Base-by-base conservation (phyloP, 257 asterid genomes). In the Jacaranda mimosifolia region DNA sequence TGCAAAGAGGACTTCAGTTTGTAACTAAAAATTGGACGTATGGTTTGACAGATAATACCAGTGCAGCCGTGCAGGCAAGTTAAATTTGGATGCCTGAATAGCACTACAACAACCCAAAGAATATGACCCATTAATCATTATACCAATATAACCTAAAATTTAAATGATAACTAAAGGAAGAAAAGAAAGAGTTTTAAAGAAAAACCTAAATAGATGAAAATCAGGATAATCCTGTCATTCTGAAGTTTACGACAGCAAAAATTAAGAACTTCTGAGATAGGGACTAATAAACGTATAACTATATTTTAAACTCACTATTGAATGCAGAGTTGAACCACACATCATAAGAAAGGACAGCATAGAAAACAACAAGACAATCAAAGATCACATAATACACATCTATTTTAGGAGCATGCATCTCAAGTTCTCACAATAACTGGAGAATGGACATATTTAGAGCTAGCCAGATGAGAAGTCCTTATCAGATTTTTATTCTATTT, bases 1-100 rank as follows among this genome's bases (percentile, higher is more conserved):
- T 92, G 89, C 86, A 78, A 49, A 72, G 72, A 75, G 46, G 67
- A 68, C 4, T 9, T 59, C 63, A 38, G 62, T 74, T 71, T 55
- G 57, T 45, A 71, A 72, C 53, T 64, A 18, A 43, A 51, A 57
- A 55, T 63, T 48, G 35, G 42, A 77, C 42, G 43, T 12, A 6
- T 35, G 12, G 51, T 10, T 67, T 40, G 65, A 42, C 46, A 62
- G 46, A 17, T 43, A 38, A 64, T 57, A 48, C 7, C 21, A 59
- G 26, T 63, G 32, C 32, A 26, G 32, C 32, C 32, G 2, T 36
- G 72, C 51, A 76, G 58, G 55, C 40, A 7, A 53, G 75, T 19
- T 35, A 11, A 18, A 56, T 52, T 3, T 36, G 40, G 56, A 66
- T 17, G 58, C 82, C 82, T 12, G 12, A 59, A 56, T 72, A 63